Base-by-base conservation (phyloP, 148 eudicot genomes). In the Drosera capensis region DNA sequence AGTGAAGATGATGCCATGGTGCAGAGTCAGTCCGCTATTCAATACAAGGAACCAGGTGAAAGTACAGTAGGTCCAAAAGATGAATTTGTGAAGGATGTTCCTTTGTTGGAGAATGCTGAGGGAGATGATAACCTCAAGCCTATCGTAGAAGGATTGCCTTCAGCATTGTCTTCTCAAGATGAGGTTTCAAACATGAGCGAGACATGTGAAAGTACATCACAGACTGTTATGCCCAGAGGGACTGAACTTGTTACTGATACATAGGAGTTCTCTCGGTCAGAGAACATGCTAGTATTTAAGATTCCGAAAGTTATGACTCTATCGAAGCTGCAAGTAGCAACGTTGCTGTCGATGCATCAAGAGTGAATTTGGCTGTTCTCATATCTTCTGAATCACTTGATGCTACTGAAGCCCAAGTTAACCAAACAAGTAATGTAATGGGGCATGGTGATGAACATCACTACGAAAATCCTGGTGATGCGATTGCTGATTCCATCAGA, bases 231-330 rank as follows among this genome's bases (percentile, higher is more conserved):
- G 52, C 45, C 59, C 22, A 54, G 55, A 19, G 54, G n/a, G 42
- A 36, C 41, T 15, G 36, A 48, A 4, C 1, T 43, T 30, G 59
- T 21, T 55, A 61, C n/a, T n/a, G n/a, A n/a, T n/a, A n/a, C n/a
- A n/a, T n/a, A n/a, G n/a, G n/a, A n/a, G n/a, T n/a, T n/a, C n/a
- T n/a, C n/a, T n/a, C n/a, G n/a, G n/a, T n/a, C n/a, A n/a, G n/a
- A n/a, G n/a, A n/a, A n/a, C n/a, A n/a, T n/a, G n/a, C n/a, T n/a
- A n/a, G n/a, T 22, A 19, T 43, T 30, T 9, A 22, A 22, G 58
- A 47, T 15, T 23, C 26, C 25, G 57, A 57, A 55, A 23, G 44
- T 52, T 25, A 39, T 59, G 63, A 39, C 28, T 24, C 41, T 14
- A 54, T 20, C 44, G 68, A 53, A 15, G 34, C 45, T 44, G 51